Percentiles rank a stretch among this genome's conserved stretches.
phyloP scores from a whole-genome alignment of 805 yeast species.

The Candida fluviatilis region DNA sequence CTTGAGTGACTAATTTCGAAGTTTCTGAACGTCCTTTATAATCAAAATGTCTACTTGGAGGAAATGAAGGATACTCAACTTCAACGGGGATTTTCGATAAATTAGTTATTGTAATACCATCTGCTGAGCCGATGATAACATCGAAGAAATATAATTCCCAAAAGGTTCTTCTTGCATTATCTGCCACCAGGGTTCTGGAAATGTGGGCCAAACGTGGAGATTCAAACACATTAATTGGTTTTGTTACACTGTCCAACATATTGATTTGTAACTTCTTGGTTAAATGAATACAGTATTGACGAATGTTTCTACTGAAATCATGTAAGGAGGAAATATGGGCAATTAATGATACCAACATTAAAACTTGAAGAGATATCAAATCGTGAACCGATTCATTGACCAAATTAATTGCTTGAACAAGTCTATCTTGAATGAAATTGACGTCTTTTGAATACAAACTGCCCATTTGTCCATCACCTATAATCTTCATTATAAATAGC shows the following conservation, averaged over 20 bases:
- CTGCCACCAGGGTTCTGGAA: conserved; percentile 11
- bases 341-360: conserved; percentile 38
- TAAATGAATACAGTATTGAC: conserved; percentile 39
- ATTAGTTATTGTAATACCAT: conserved; percentile 35
- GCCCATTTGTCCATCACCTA: conserved; percentile 45
- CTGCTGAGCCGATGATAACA: conserved; percentile 51
- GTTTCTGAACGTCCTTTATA: conserved; percentile 22
- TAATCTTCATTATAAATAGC: conserved; percentile 43
- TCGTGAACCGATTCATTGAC: conserved; percentile 24
- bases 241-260: conserved; percentile 25
- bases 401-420: conserved; percentile 14
- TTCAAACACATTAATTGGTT: conserved; percentile 4
- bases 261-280: conserved; percentile 35
- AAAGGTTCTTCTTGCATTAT: conserved; percentile 41
- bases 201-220: conserved; percentile 14
- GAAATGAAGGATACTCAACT: conserved; percentile 36
- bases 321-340: conserved; percentile 52
- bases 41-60: conserved; percentile 37
- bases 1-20: conserved; percentile 10
- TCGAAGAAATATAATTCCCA: conserved; percentile 54
- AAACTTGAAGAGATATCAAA: conserved; percentile 39
- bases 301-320: conserved; percentile 38
- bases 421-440: conserved; percentile 13
- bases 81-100: conserved; percentile 31
- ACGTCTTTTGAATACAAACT: conserved; percentile 10